Conservation (phyloP, 2,329 filamentous ascomycete genomes). For the Aspergillus tubingensis region DNA sequence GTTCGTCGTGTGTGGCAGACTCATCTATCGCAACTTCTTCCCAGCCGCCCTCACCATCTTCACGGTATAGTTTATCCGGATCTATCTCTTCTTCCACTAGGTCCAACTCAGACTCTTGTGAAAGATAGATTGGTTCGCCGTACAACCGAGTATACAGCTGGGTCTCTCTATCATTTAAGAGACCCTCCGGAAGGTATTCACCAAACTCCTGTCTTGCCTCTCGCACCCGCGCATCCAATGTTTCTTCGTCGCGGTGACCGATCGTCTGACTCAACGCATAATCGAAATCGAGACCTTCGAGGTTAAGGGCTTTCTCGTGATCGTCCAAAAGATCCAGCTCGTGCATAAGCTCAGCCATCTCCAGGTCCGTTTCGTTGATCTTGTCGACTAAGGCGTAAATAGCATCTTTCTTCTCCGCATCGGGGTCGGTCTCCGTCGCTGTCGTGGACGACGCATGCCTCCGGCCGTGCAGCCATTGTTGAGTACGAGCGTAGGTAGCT, state of each 20-base stretch:
- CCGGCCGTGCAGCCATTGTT: constrained; percentile 17
- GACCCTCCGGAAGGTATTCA: constrained; percentile 71
- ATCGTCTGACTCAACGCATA: constrained; percentile 33
- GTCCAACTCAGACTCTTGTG: constrained; percentile 29
- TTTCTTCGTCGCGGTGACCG: constrained; percentile 34
- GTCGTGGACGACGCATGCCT: constrained; percentile 28
- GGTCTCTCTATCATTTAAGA: constrained; percentile 71
- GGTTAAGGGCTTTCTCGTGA: constrained; percentile 24
- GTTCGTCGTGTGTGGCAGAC: constrained; percentile 23
- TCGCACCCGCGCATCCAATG: constrained; percentile 55
- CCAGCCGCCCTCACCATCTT: constrained; percentile 36
- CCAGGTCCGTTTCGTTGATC: constrained; percentile 39
- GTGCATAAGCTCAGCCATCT: constrained; percentile 37
- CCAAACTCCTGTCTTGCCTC: constrained; percentile 74
- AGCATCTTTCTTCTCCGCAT: constrained; percentile 28
- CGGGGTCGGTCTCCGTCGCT: constrained; percentile 17
- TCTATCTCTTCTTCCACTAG: constrained; percentile 31
- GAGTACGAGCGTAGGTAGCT: neutral
- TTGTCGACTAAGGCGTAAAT: constrained; percentile 41
- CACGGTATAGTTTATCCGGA: constrained; percentile 38
- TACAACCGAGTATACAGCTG: constrained; percentile 78
- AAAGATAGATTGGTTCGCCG: constrained; percentile 63
- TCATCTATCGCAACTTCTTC: constrained; percentile 13
- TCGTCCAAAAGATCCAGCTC: constrained; percentile 36
- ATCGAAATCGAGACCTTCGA: constrained; percentile 29